Conservation (phyloP, 257 asterid species). For the Solanum rostratum region DNA sequence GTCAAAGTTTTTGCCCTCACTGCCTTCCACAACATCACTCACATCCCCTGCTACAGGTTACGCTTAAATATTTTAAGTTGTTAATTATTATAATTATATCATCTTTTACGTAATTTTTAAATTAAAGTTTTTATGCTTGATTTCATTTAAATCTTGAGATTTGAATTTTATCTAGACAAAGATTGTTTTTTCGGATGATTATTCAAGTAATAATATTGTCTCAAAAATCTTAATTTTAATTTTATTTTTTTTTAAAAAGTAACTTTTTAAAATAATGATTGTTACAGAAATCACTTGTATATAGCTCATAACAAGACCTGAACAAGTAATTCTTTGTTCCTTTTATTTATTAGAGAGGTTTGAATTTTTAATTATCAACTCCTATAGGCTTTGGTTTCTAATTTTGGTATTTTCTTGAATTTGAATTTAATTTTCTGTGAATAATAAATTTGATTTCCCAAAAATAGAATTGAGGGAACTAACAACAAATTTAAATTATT, state of each 20-base stretch:
- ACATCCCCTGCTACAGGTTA: constrained; percentile 65
- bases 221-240: too few species aligned
- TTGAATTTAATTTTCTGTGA: background rate
- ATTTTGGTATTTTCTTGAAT: background rate
- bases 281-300: too few species aligned
- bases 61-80: too few species aligned
- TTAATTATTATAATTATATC: too few species aligned
- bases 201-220: too few species aligned
- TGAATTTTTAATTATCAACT: background rate
- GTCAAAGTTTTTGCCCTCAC: constrained; percentile 82
- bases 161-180: background rate
- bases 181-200: background rate
- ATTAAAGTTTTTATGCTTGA: background rate
- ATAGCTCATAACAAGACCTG: background rate
- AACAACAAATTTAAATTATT: background rate
- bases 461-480: background rate
- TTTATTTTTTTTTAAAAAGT: too few species aligned
- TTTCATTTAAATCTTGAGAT: background rate
- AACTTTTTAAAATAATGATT: background rate
- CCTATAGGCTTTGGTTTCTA: background rate
- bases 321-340: background rate
- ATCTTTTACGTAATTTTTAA: too few species aligned
- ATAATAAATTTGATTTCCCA: background rate
- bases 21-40: constrained; percentile 61
- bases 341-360: background rate